Base-by-base conservation (phyloP, 2,329 filamentous ascomycete species). In the Alternaria sp. region DNA sequence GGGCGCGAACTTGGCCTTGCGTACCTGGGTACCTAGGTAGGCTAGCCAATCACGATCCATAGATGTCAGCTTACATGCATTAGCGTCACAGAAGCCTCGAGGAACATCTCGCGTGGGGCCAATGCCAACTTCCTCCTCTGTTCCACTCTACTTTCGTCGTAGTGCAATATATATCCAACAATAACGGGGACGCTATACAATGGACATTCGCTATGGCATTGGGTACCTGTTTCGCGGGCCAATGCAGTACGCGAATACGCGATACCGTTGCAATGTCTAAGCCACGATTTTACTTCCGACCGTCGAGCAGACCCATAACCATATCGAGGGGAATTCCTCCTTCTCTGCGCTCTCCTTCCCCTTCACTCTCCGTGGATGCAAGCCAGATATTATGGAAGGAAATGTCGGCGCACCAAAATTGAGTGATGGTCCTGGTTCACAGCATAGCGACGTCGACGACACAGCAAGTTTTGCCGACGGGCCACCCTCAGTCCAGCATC, bases 361-460 rank as follows among this genome's bases (percentile, higher is more conserved):
- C 1, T 40, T 3, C 36, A 0, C 15, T 17, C 36, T 40, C 4
- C 5, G 15, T 40, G 15, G 15, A 1, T 3, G 2, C 36, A 17
- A 17, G 1, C 36, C 36, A 40, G 36, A 17, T 1, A 0, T 5
- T 3, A 40, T 40, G 36, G 15, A 40, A 17, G 8, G 1, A 40
- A 10, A 0, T 5, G 32, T 2, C 32, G 32, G 8, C 8, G 1
- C 15, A 40, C 15, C 36, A 17, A 17, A 2, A 40, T 8, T 40
- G 36, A 0, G 36, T 10, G 0, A 40, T 17, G 17, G n/a, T 0
- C n/a, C 9, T 11, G 36, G 0, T 1, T 40, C 36, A 0, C 36
- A 40, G 15, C 36, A 40, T 40, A 40, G 8, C 36, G 36, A 17
- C 4, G 0, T 40, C 36, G n/a, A 40, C 0, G n/a, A 40, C n/a